These are phyloP conservation scores for Cordyceps tenuipes DNA, from an alignment of 2,329 filamentous ascomycete genomes.

Conservation along the genomic window DNA sequence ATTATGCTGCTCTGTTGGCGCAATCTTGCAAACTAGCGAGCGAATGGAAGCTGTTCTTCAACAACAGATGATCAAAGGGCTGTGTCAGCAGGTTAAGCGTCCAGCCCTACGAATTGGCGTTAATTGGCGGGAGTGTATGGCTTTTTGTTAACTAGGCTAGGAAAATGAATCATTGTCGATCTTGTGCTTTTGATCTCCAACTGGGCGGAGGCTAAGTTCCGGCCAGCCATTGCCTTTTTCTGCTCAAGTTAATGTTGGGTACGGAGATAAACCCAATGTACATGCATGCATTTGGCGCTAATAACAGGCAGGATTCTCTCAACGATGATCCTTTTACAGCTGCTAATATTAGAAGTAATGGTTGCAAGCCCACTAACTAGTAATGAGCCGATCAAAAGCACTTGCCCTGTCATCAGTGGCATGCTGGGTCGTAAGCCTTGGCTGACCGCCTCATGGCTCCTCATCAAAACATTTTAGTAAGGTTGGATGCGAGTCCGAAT, in stretches of 20 bases:
- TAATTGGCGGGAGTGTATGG: neutral
- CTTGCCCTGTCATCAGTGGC: neutral
- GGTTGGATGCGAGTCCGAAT: neutral
- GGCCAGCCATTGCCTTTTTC: neutral
- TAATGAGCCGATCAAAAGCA: neutral
- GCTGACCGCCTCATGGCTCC: neutral
- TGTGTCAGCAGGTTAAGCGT: neutral
- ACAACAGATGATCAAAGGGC: neutral
- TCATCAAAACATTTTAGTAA: neutral
- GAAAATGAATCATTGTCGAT: neutral
- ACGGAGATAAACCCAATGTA: too few species aligned
- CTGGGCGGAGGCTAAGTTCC: neutral
- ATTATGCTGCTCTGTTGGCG: neutral
- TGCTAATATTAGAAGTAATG: neutral
- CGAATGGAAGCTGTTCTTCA: neutral
- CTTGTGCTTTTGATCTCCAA: neutral
- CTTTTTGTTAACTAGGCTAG: neutral
- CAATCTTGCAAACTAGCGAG: neutral
- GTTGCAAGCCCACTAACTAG: neutral
- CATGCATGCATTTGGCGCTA: neutral
- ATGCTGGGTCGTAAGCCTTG: conserved; percentile 3
- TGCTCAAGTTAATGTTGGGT: neutral
- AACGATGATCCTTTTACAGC: neutral
- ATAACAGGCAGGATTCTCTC: neutral
- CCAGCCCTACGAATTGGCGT: neutral